These are phyloP conservation scores for Eimeria mitis DNA, from an alignment of 169 alveolate species.

Conservation along the genomic window DNA sequence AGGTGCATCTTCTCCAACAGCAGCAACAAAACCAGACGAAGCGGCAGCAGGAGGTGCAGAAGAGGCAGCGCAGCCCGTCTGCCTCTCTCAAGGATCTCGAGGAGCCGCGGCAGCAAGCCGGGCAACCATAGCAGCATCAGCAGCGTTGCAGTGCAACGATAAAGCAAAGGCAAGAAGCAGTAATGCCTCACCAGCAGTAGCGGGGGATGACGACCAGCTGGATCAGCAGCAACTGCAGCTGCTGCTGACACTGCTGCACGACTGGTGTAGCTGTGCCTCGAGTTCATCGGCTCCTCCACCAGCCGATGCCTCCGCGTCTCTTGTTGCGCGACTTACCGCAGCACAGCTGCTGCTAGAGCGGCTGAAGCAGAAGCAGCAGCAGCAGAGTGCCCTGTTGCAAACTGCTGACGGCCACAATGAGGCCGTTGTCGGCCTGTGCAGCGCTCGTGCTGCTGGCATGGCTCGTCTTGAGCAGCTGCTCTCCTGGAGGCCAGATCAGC, in stretches of 20 bases:
- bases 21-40: conserved; percentile 1
- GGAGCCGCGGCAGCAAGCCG: conserved; percentile 68
- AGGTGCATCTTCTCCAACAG: neutral
- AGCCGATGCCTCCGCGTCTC: conserved; percentile 38
- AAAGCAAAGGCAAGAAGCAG: neutral
- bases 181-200: neutral
- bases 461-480: conserved; percentile 30
- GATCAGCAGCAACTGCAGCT: conserved; percentile 62
- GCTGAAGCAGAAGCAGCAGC: conserved; percentile 43
- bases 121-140: conserved; percentile 52
- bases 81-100: conserved; percentile 48
- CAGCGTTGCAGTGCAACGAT: conserved; percentile 10
- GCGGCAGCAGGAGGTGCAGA: conserved; percentile 8
- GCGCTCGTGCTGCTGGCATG: conserved; percentile 30
- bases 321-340: conserved; percentile 51
- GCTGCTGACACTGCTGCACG: conserved; percentile 39
- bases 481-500: conserved; percentile 32
- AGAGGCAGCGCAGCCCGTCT: neutral
- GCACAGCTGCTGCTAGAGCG: conserved; percentile 61
- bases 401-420: conserved; percentile 20
- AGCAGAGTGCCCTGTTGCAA: conserved; percentile 39
- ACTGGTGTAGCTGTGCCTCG: conserved; percentile 37
- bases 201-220: conserved; percentile 6
- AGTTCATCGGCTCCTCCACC: conserved; percentile 14
- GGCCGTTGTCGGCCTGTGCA: conserved; percentile 15